Percentiles rank a stretch among this genome's conserved stretches.
Conservation (phyloP, 495 filamentous ascomycete genomes). For the Neurospora sp. region DNA sequence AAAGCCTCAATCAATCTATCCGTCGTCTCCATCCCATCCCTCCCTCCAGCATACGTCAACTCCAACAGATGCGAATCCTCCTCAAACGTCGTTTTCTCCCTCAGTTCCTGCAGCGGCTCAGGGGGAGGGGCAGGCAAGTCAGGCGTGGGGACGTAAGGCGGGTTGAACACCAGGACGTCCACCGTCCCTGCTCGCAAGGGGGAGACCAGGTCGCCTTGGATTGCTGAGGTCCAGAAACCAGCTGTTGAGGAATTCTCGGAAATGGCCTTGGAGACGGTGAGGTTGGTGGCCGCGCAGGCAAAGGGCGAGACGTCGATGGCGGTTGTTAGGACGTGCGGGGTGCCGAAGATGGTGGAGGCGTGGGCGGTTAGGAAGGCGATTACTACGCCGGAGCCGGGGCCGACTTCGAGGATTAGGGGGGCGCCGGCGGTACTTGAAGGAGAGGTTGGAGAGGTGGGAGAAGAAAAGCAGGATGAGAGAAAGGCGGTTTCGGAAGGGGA, state of each 20-base stretch:
- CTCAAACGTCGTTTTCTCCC: slow-evolving; percentile 38
- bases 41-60: slow-evolving; percentile 79
- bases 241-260: no score
- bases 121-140: slow-evolving; percentile 43
- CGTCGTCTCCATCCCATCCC: slow-evolving; percentile 88
- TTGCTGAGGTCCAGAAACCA: slow-evolving; percentile 13
- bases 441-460: neutral
- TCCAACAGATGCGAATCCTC: slow-evolving; percentile 71
- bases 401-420: slow-evolving; percentile 77
- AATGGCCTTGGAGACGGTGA: slow-evolving; percentile 39
- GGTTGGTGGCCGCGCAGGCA: slow-evolving; percentile 58
- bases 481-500: slow-evolving; percentile 59
- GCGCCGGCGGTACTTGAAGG: neutral
- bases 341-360: slow-evolving; percentile 60
- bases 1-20: slow-evolving; percentile 61
- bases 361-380: slow-evolving; percentile 78
- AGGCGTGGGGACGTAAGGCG: slow-evolving; percentile 84
- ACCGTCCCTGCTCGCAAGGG: slow-evolving; percentile 46
- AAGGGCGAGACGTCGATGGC: slow-evolving; percentile 75
- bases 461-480: slow-evolving; percentile 51
- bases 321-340: slow-evolving; percentile 54
- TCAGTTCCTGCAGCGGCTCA: neutral
- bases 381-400: slow-evolving; percentile 84
- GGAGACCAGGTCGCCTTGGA: slow-evolving; percentile 55
- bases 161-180: slow-evolving; percentile 91